Evolutionary conservation across 257 asterid genomes (phyloP), one percentile per base, ranked within the genome.

Genomic region (Nicotiana benthamiana): DNA sequence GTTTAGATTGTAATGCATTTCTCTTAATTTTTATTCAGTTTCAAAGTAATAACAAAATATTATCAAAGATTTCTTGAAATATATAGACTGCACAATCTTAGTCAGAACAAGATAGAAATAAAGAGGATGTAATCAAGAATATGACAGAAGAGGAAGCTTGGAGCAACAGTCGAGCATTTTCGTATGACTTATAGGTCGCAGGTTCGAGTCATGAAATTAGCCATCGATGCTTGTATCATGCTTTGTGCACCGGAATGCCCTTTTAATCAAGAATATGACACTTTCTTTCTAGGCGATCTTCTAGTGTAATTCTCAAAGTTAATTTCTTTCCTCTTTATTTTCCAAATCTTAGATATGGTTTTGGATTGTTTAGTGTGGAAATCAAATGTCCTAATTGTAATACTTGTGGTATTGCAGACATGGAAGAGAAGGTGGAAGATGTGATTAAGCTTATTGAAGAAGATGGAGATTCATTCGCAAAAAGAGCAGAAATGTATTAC

Each of bases 401-500:
- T 40, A 72, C 5, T 4, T 70, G 1, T 20, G 75, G 24, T 30
- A 60, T 40, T 82, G 88, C 82, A 95, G 99, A 95, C 82, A 92
- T 95, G 97, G 99, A 92, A 81, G 96, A 92, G 74, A 91, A 90
- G 76, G 94, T 91, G 5, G 90, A 87, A 30, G 26, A 86, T 61
- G 91, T 90, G 92, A 90, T 95, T 6, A 87, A 83, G 61, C 90
- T 95, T n/a, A 89, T 95, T 16, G 90, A 92, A 87, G 96, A 89
- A 34, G 98, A 93, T 27, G 99, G 98, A 7, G 99, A 95, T 81
- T 92, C 99, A 13, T 95, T 95, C 60, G 94, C 95, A 15, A 89
- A 90, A 85, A 86, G 98, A 83, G 99, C 99, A 10, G 99, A 95
- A 76, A 95, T 93, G 99, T 95, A 93, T 86, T 95, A 95, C 90